These are phyloP conservation scores for Colletotrichum destructivum DNA, from an alignment of 2,329 filamentous ascomycete genomes.

Conservation along the genomic window DNA sequence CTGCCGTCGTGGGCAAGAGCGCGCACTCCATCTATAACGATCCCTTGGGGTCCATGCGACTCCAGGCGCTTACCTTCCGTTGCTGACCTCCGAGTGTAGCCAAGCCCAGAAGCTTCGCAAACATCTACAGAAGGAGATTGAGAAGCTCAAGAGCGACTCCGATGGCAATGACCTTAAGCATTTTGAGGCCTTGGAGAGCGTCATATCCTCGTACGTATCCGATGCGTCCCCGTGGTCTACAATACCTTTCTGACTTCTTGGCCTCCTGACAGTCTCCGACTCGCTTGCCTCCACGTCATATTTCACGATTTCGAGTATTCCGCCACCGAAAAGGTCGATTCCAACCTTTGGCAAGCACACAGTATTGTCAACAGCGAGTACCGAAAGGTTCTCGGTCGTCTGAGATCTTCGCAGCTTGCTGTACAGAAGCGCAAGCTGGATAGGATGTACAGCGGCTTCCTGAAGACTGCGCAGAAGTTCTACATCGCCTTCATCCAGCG, in stretches of 20 bases:
- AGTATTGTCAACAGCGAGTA: conserved; percentile 84
- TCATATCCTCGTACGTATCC: conserved; percentile 58
- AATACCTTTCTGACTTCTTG: conserved; percentile 36
- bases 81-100: conserved; percentile 49
- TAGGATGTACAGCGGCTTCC: conserved; percentile 85
- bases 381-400: conserved; percentile 75
- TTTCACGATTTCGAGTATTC: conserved; percentile 81
- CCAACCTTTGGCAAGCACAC: conserved; percentile 84
- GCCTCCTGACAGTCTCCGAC: conserved; percentile 71
- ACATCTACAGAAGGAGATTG: conserved; percentile 59
- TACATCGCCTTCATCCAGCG: conserved; percentile 89
- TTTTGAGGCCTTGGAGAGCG: conserved; percentile 61
- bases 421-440: conserved; percentile 83
- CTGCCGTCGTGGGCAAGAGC: neutral
- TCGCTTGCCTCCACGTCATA: conserved; percentile 79
- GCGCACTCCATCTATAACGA: neutral
- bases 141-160: conserved; percentile 56
- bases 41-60: conserved; percentile 15
- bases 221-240: conserved; percentile 20
- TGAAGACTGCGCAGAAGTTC: conserved; percentile 90
- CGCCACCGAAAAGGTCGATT: conserved; percentile 75
- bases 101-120: conserved; percentile 61
- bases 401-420: conserved; percentile 65
- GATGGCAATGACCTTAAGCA: conserved; percentile 57
- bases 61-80: neutral